These are phyloP conservation scores for Jackrogersella minutella DNA, from an alignment of 495 filamentous ascomycete genomes.

Conservation along the genomic window DNA sequence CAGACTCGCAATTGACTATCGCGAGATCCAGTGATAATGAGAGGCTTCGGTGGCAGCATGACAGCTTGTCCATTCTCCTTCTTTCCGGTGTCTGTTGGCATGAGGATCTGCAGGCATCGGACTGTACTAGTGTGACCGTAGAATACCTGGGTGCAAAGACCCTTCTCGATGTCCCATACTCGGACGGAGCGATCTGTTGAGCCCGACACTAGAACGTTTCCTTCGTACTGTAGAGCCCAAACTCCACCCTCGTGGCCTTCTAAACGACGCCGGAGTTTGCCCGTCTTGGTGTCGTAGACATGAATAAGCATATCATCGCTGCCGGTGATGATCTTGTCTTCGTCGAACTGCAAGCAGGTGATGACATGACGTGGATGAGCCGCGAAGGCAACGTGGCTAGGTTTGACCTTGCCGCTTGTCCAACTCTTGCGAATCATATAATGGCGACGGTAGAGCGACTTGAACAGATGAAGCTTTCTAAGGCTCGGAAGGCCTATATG, in stretches of 20 bases:
- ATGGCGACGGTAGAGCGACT: conserved; percentile 93
- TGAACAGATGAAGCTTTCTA: conserved; percentile 87
- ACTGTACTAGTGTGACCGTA: conserved; percentile 98
- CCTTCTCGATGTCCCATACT: conserved; percentile 96
- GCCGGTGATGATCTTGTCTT: conserved; percentile 96
- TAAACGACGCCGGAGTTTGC: conserved; percentile 79
- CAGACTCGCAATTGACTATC: conserved; percentile 95
- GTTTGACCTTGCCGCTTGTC: conserved; percentile 85
- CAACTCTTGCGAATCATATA: conserved; percentile 88
- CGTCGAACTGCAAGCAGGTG: conserved; percentile 96
- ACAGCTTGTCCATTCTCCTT: conserved; percentile 75
- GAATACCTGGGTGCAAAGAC: conserved; percentile 91
- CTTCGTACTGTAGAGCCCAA: conserved; percentile 96
- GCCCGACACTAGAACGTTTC: conserved; percentile 93
- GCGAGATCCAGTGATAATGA: conserved; percentile 97
- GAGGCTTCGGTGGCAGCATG: conserved; percentile 88
- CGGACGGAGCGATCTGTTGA: conserved; percentile 95
- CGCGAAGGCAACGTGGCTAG: conserved; percentile 93
- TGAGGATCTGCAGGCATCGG: conserved; percentile 91
- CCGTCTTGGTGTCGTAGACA: conserved; percentile 97
- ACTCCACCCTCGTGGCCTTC: conserved; percentile 97
- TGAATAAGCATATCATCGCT: conserved; percentile 98
- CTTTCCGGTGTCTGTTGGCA: conserved; percentile 80
- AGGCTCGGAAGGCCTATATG: conserved; percentile 79
- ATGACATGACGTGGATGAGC: conserved; percentile 97